phyloP scores from a whole-genome alignment of 164 flowering plant species.

The Chimonanthus praecox region DNA sequence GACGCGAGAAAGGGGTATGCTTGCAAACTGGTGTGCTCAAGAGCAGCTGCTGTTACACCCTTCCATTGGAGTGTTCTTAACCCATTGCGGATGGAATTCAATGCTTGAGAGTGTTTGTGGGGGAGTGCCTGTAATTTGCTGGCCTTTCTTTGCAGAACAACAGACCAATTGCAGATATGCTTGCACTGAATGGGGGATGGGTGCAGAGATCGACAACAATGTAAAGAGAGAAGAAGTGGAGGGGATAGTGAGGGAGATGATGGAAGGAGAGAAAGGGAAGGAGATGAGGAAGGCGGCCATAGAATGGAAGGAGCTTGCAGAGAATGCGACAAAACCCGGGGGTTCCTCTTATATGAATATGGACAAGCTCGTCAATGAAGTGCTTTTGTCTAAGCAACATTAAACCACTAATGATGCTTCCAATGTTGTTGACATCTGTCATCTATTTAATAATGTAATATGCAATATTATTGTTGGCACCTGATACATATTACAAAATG shows the following conservation, averaged over 20 bases:
- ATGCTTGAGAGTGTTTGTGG: conserved; percentile 16
- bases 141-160: conserved; percentile 57
- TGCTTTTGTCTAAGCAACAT: background rate
- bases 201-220: conserved; percentile 21
- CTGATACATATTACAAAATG: too few species aligned
- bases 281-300: conserved; percentile 22
- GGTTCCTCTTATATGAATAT: conserved; percentile 30
- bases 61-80: conserved; percentile 25
- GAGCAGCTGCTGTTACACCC: conserved; percentile 24
- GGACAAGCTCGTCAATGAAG: conserved; percentile 13
- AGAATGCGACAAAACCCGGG: conserved; percentile 20
- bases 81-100: conserved; percentile 34
- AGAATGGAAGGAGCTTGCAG: conserved; percentile 31
- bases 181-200: conserved; percentile 26
- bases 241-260: conserved; percentile 24
- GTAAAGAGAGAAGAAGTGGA: conserved; percentile 33
- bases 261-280: conserved; percentile 31
- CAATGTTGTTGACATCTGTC: too few species aligned
- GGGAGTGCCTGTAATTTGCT: conserved; percentile 45
- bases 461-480: too few species aligned
- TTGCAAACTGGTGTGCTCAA: conserved; percentile 45
- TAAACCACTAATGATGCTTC: too few species aligned
- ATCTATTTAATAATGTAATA: too few species aligned
- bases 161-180: conserved; percentile 28
- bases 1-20: conserved; percentile 24